These are phyloP conservation scores for Geotrichum cucujoidarum DNA, from an alignment of 1,139 yeast species.

Conservation along the genomic window DNA sequence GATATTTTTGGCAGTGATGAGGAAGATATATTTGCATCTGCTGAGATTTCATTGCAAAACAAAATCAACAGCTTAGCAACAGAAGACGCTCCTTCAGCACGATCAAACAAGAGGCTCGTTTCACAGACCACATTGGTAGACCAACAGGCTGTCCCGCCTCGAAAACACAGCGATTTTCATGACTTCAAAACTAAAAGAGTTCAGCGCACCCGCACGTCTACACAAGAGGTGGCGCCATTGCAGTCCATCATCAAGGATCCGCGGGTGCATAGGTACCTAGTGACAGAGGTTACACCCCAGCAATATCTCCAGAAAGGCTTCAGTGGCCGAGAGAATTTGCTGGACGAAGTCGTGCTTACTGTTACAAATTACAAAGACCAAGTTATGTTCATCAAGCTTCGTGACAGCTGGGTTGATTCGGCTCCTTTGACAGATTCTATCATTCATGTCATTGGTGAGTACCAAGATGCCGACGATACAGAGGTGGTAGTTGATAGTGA, in stretches of 20 bases:
- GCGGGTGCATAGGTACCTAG: constrained; percentile 11
- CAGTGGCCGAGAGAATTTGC: neutral
- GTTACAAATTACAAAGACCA: neutral
- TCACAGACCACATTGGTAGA: constrained; percentile 5
- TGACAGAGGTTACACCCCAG: neutral
- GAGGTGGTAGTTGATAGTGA: constrained; percentile 48
- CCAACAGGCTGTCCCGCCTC: neutral
- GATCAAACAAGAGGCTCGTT: neutral
- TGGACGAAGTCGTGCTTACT: neutral
- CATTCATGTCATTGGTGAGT: constrained; percentile 37
- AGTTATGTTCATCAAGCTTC: neutral
- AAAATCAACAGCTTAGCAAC: no score
- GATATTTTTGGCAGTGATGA: no score
- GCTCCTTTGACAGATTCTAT: constrained; percentile 31
- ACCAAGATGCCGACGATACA: no score
- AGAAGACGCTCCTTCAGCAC: constrained; percentile 1
- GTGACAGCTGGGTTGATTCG: constrained; percentile 29
- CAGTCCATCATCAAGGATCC: constrained; percentile 10
- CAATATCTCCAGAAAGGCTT: neutral
- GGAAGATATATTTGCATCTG: no score
- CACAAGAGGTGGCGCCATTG: constrained; percentile 5
- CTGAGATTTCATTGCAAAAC: no score
- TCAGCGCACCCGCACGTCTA: constrained; percentile 11
- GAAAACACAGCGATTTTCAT: no score
- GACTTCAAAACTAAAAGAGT: constrained; percentile 6